Conservation (phyloP, 139 green algal genomes). For the Deuterostichococcus epilithicus region DNA sequence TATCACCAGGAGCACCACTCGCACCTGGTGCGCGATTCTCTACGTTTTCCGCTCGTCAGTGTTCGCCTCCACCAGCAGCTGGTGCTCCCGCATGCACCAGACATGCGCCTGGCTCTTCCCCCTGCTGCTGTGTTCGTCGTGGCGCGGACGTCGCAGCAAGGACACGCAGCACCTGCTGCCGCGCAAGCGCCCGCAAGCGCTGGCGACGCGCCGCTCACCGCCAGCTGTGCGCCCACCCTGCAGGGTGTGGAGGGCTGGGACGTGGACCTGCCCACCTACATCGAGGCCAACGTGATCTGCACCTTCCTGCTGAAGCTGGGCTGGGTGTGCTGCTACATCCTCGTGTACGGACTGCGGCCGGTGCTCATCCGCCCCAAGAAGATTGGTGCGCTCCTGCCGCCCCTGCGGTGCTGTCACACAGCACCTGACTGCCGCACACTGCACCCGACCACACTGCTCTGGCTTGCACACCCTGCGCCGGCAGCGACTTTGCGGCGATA, state of each 20-base stretch:
- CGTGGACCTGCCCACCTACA: constrained; percentile 52
- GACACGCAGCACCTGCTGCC: too few species aligned
- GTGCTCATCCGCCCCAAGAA: constrained; percentile 58
- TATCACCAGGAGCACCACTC: constrained; percentile 78
- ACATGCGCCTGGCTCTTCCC: too few species aligned
- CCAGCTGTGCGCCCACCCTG: too few species aligned
- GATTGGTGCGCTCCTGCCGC: background rate
- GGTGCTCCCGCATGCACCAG: background rate
- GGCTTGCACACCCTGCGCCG: too few species aligned
- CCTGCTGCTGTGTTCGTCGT: too few species aligned
- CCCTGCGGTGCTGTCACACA: too few species aligned
- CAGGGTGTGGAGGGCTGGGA: constrained; percentile 61
- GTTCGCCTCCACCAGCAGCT: background rate
- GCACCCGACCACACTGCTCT: too few species aligned
- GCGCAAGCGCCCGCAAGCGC: too few species aligned
- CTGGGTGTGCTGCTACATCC: constrained; percentile 52
- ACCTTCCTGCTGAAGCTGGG: constrained; percentile 33
- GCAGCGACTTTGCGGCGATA: too few species aligned
- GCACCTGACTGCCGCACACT: too few species aligned
- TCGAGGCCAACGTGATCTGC: constrained; percentile 39
- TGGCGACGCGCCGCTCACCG: too few species aligned
- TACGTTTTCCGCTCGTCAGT: background rate
- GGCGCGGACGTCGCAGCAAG: too few species aligned
- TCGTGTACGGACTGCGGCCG: constrained; percentile 61
- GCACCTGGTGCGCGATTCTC: constrained; percentile 35